phyloP scores from a whole-genome alignment of 139 green algal species.

The Bryopsis sp. region DNA sequence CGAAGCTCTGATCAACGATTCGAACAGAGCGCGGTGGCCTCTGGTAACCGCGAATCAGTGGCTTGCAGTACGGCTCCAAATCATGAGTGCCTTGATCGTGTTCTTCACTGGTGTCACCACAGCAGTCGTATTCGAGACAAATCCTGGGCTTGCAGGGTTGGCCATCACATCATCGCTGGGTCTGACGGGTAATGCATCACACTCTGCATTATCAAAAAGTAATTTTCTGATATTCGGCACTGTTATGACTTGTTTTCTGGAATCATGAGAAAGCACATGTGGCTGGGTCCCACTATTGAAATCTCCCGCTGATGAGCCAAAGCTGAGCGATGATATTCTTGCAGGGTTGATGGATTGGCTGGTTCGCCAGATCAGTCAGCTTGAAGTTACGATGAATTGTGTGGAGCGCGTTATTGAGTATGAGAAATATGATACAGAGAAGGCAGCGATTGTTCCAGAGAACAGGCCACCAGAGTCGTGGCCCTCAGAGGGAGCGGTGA shows the following conservation, averaged over 20 bases:
- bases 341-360: slow-evolving; percentile 58
- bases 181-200: no score
- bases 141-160: slow-evolving; percentile 76
- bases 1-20: slow-evolving; percentile 43
- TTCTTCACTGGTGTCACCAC: slow-evolving; percentile 42
- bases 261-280: no score
- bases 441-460: neutral
- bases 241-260: no score
- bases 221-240: no score
- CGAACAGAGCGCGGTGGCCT: slow-evolving; percentile 65
- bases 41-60: slow-evolving; percentile 79
- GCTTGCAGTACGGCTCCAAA: slow-evolving; percentile 84
- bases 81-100: slow-evolving; percentile 67
- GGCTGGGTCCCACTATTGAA: no score
- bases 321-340: no score
- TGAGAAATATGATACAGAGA: slow-evolving; percentile 52
- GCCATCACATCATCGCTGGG: slow-evolving; percentile 69
- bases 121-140: slow-evolving; percentile 41
- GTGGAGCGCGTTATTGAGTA: slow-evolving; percentile 80
- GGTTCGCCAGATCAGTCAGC: slow-evolving; percentile 38
- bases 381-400: slow-evolving; percentile 76
- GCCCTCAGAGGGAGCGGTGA: slow-evolving; percentile 23
- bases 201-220: no score
- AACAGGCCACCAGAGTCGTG: neutral
- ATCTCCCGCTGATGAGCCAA: no score